A percentile compares a stretch with the other conserved stretches of the same genome.
Evolutionary conservation across 768 basidiomycete genomes (phyloP).

Genomic region (Trichaptum fuscoviolaceum): DNA sequence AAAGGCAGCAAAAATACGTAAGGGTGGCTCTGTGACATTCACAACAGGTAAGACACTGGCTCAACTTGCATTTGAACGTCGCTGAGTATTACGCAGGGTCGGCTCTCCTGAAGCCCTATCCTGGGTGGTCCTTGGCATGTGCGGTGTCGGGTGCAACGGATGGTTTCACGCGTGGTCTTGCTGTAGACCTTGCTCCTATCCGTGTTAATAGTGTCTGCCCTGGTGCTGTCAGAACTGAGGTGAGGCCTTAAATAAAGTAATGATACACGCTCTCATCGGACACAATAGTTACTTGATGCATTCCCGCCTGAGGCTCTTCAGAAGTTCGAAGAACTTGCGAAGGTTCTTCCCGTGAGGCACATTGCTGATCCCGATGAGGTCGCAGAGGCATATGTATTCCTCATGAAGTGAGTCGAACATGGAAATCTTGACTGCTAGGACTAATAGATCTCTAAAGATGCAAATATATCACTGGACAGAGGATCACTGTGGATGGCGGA

Average conservation of each 20-base stretch:
- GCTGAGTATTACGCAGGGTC: constrained; percentile 5
- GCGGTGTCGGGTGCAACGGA: constrained; percentile 14
- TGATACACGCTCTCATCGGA: neutral
- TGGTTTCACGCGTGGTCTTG: constrained; percentile 13
- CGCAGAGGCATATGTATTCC: constrained; percentile 18
- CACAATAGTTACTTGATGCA: constrained; percentile 8
- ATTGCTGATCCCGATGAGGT: constrained; percentile 13
- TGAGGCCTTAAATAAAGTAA: neutral
- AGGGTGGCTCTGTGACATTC: no score
- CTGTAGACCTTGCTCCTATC: constrained; percentile 16
- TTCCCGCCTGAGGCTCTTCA: constrained; percentile 7
- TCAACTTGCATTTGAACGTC: neutral
- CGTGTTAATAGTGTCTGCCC: constrained; percentile 13
- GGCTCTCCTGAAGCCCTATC: constrained; percentile 9
- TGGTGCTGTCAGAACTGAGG: constrained; percentile 14
- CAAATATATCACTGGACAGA: constrained; percentile 11
- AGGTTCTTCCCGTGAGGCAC: constrained; percentile 9
- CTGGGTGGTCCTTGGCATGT: constrained; percentile 11
- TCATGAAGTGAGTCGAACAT: constrained; percentile 14
- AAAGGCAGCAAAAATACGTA: constrained; percentile 10
- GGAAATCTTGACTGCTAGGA: neutral
- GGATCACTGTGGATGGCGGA: constrained; percentile 9
- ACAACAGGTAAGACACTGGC: constrained; percentile 9
- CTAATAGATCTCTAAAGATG: neutral
- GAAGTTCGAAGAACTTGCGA: constrained; percentile 3